Conservation (phyloP, 2,329 filamentous ascomycete genomes). For the Fusarium sp. region DNA sequence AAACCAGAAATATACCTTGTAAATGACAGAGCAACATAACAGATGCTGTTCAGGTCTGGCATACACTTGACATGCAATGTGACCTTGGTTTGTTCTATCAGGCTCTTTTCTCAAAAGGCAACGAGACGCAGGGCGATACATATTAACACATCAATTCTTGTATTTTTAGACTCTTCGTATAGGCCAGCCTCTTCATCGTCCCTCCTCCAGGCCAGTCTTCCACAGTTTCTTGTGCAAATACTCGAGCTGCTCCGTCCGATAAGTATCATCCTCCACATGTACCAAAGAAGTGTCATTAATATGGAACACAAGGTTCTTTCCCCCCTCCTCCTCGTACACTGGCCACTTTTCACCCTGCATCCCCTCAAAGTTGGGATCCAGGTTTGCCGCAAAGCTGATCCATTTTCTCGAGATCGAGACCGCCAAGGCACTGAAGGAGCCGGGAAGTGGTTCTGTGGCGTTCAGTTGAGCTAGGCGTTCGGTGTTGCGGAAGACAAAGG, state of each 20-base stretch:
- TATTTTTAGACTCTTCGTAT: neutral
- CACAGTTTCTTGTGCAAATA: slow-evolving; percentile 31
- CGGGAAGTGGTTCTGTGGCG: slow-evolving; percentile 1
- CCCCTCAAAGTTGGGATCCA: slow-evolving; percentile 23
- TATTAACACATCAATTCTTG: neutral
- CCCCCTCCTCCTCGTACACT: neutral
- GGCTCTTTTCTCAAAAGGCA: too few species aligned
- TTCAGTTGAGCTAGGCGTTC: slow-evolving; percentile 8
- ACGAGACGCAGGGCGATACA: too few species aligned
- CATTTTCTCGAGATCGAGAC: slow-evolving; percentile 23
- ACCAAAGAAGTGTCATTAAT: slow-evolving; percentile 14
- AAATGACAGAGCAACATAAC: neutral
- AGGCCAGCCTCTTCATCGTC: neutral
- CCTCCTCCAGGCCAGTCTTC: slow-evolving; percentile 12
- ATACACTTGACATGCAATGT: neutral
- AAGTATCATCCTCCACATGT: slow-evolving; percentile 14
- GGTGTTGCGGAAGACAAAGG: slow-evolving; percentile 22
- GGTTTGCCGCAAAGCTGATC: slow-evolving; percentile 19
- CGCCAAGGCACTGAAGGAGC: slow-evolving; percentile 10
- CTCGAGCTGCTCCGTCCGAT: slow-evolving; percentile 25
- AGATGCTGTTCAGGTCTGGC: neutral
- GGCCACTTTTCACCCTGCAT: slow-evolving; percentile 15
- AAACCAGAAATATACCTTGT: too few species aligned
- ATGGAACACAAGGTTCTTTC: slow-evolving; percentile 20
- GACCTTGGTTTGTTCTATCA: neutral